Conservation (phyloP, 2,329 filamentous ascomycete species). For the Verticillium albo-atrum region DNA sequence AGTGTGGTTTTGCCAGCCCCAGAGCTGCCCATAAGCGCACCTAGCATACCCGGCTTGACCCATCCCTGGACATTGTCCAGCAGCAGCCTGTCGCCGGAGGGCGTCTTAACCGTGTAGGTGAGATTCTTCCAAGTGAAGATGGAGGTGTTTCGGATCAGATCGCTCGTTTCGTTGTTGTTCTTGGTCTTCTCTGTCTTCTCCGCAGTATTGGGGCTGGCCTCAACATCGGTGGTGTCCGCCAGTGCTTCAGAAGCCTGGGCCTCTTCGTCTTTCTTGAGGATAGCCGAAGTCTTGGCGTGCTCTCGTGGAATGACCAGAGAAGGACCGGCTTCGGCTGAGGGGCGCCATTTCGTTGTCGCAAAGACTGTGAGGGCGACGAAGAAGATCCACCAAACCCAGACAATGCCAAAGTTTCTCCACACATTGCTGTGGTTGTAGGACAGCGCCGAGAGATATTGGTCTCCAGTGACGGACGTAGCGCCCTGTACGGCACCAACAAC, state of each 20-base stretch:
- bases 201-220: slow-evolving; percentile 20
- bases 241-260: slow-evolving; percentile 23
- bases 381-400: slow-evolving; percentile 60
- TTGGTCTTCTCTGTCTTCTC: slow-evolving; percentile 16
- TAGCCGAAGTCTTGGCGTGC: slow-evolving; percentile 33
- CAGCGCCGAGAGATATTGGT: slow-evolving; percentile 52
- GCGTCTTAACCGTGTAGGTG: slow-evolving; percentile 62
- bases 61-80: slow-evolving; percentile 79
- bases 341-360: slow-evolving; percentile 52
- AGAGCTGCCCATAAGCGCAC: slow-evolving; percentile 75
- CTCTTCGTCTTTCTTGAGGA: slow-evolving; percentile 44
- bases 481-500: slow-evolving; percentile 51
- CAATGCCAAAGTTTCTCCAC: slow-evolving; percentile 58
- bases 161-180: slow-evolving; percentile 20
- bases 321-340: slow-evolving; percentile 45
- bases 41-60: slow-evolving; percentile 75
- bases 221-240: slow-evolving; percentile 45
- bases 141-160: slow-evolving; percentile 58
- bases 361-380: slow-evolving; percentile 55
- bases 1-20: slow-evolving; percentile 85
- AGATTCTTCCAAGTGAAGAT: slow-evolving; percentile 74
- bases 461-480: slow-evolving; percentile 45
- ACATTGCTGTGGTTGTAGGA: slow-evolving; percentile 47
- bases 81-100: slow-evolving; percentile 59
- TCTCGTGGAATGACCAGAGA: slow-evolving; percentile 60